Base-by-base conservation (phyloP, 495 filamentous ascomycete species). In the Penicillium maclennaniae region DNA sequence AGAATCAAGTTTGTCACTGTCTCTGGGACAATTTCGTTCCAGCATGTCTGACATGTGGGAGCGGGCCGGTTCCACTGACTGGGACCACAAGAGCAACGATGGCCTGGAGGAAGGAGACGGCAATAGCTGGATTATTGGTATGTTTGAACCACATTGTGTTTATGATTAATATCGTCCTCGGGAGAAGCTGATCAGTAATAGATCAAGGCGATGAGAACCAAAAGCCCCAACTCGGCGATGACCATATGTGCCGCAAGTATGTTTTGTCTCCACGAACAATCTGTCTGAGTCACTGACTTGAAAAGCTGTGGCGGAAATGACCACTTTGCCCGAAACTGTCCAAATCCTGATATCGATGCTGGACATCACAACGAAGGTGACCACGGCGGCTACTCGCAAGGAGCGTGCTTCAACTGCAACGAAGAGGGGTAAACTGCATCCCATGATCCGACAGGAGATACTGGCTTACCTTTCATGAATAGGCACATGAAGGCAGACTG, bases 261-360 rank as follows among this genome's bases (percentile, higher is more conserved):
- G 75, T 72, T 12, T 47, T 53, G 25, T 34, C 1, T 23, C 15
- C 3, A n/a, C 15, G 14, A 26, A n/a, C 38, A 14, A 45, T 31
- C 2, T 31, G 4, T 43, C 17, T 12, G 2, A 20, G 34, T 52
- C 7, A 47, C 53, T 62, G 14, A 62, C 20, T 14, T 19, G 15
- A 26, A 43, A 45, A 87, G 83, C 58, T 87, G 83, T 55, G 67
- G 75, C 43, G 53, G 69, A 10, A 50, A 66, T 15, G 80, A 73
- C 20, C 84, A 87, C 54, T 79, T 83, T 54, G 76, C 81, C 37
- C 79, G 81, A 28, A 75, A 84, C 21, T 87, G 83, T 56, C 74
- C 77, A 1, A 69, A 80, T 28, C 74, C 37, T 43, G 17, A 46
- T 26, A 37, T 19, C 16, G 27, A 12, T 4, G 9, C 14, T 34